phyloP scores from a whole-genome alignment of 129 eudicot genomes.

The Tagetes patula region DNA sequence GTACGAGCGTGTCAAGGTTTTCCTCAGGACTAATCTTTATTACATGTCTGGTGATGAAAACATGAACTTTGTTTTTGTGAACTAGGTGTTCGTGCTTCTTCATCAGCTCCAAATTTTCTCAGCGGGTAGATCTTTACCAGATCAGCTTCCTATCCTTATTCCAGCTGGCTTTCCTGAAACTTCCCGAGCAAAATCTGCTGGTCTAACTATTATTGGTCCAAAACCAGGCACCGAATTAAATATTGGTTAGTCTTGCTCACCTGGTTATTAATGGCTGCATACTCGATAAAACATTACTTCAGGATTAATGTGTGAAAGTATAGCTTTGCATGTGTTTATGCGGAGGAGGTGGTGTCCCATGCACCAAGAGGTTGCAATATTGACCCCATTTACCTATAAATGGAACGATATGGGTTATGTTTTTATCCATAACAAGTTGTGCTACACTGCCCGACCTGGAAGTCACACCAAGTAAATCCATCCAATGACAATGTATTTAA shows the following conservation, averaged over 20 bases:
- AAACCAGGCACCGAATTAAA: slow-evolving; percentile 62
- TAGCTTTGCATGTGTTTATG: too few species aligned
- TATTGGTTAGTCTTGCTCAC: slow-evolving; percentile 65
- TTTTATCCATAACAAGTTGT: not conserved
- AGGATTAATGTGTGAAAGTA: too few species aligned
- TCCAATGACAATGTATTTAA: too few species aligned
- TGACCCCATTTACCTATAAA: not conserved
- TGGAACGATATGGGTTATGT: not conserved
- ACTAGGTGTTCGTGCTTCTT: slow-evolving; percentile 78
- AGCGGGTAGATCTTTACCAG: slow-evolving; percentile 66
- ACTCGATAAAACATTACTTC: not conserved
- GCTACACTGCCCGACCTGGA: too few species aligned
- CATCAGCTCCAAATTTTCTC: slow-evolving; percentile 76
- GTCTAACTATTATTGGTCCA: slow-evolving; percentile 52
- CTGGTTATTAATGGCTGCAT: slow-evolving; percentile 1
- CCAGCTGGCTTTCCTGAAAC: slow-evolving; percentile 55
- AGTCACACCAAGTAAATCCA: not conserved
- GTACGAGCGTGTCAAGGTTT: slow-evolving; percentile 89
- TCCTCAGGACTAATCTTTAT: slow-evolving; percentile 7
- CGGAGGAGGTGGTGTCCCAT: too few species aligned
- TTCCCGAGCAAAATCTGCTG: slow-evolving; percentile 74
- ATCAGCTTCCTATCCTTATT: slow-evolving; percentile 64
- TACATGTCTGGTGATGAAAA: not conserved
- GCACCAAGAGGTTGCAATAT: too few species aligned
- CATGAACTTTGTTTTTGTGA: slow-evolving; percentile 2